These are phyloP conservation scores for Sugiyamaella sp. DNA, from an alignment of 1,139 yeast species.

Conservation along the genomic window DNA sequence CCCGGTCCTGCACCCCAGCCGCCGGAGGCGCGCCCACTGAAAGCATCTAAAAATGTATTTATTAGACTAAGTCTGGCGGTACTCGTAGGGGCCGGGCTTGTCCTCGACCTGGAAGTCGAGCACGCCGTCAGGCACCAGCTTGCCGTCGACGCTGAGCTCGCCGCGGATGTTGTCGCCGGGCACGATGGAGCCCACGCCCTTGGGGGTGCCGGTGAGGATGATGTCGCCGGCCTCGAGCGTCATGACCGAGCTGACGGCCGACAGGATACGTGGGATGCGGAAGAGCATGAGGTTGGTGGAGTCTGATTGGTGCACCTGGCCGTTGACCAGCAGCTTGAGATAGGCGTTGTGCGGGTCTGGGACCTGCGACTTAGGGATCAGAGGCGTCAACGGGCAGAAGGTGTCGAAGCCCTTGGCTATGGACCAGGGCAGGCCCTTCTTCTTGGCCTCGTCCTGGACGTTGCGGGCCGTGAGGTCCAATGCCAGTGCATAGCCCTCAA, in stretches of 20 bases:
- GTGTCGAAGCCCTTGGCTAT: conserved; percentile 97
- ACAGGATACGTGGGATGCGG: conserved; percentile 78
- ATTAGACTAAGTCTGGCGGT: conserved; percentile 35
- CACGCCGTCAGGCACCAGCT: conserved; percentile 51
- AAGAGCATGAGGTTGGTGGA: conserved; percentile 84
- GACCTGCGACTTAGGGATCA: conserved; percentile 66
- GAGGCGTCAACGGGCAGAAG: conserved; percentile 77
- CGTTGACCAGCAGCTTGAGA: conserved; percentile 71
- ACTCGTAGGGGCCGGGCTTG: conserved; percentile 82
- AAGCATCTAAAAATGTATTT: not conserved
- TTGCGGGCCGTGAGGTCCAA: conserved; percentile 95
- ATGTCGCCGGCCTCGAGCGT: conserved; percentile 89
- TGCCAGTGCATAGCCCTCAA: conserved; percentile 84
- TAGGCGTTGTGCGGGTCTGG: conserved; percentile 75
- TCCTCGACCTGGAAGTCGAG: conserved; percentile 62
- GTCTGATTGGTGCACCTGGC: conserved; percentile 70
- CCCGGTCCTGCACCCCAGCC: no score
- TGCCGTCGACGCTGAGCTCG: conserved; percentile 57
- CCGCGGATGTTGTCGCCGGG: conserved; percentile 83
- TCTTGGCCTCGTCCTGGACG: conserved; percentile 93
- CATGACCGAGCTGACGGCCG: conserved; percentile 84
- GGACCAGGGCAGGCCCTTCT: conserved; percentile 95
- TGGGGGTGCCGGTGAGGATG: conserved; percentile 93
- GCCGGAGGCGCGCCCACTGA: no score
- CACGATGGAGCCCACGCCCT: conserved; percentile 85